Percentiles rank a stretch among this genome's conserved stretches.
phyloP scores from a whole-genome alignment of 805 yeast species.

The Candida ipomoeae region DNA sequence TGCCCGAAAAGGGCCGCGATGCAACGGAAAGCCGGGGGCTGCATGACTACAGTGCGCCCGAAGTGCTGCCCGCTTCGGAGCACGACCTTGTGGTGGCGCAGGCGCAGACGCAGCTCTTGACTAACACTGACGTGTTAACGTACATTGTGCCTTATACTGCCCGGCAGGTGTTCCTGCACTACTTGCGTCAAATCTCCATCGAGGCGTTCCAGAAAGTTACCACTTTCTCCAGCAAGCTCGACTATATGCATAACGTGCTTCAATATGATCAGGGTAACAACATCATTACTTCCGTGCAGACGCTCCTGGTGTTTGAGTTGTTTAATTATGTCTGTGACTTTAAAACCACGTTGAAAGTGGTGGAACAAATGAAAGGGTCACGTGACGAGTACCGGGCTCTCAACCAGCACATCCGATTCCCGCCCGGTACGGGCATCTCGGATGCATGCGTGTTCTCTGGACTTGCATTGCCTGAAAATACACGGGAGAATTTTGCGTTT shows the following conservation, averaged over 20 bases:
- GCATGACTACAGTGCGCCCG: not conserved
- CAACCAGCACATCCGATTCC: not conserved
- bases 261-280: constrained; percentile 39
- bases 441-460: not conserved
- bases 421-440: not conserved
- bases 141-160: constrained; percentile 34
- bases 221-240: constrained; percentile 38
- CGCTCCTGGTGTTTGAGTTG: constrained; percentile 35
- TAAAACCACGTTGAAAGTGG: not conserved
- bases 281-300: constrained; percentile 25
- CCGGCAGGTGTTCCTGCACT: constrained; percentile 22
- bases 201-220: constrained; percentile 40
- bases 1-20: constrained; percentile 24
- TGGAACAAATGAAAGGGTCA: not conserved
- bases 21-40: not conserved
- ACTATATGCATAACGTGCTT: constrained; percentile 42
- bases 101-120: constrained; percentile 17
- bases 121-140: constrained; percentile 33
- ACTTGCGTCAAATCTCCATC: constrained; percentile 30
- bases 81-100: not conserved
- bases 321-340: constrained; percentile 14
- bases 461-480: constrained; percentile 2
- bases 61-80: not conserved
- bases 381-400: constrained; percentile 1
- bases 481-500: constrained; percentile 1